phyloP scores from a whole-genome alignment of 768 basidiomycete species.

The Multifurca ochricompacta region DNA sequence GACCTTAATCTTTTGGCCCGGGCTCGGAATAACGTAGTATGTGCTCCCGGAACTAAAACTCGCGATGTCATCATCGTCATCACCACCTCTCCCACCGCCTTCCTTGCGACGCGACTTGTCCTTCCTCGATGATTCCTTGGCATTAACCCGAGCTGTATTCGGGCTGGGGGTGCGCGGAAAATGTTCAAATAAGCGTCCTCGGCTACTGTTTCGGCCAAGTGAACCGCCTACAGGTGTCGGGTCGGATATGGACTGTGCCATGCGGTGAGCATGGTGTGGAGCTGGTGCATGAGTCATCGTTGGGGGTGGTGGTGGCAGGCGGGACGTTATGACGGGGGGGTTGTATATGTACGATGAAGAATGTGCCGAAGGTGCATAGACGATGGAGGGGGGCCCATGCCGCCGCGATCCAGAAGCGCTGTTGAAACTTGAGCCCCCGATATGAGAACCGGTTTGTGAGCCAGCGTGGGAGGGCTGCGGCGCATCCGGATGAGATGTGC shows the following conservation, averaged over 20 bases:
- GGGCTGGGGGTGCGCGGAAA: constrained; percentile 20
- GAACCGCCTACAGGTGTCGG: constrained; percentile 16
- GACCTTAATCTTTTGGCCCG: constrained; percentile 68
- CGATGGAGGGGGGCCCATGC: constrained; percentile 12
- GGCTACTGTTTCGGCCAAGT: constrained; percentile 3
- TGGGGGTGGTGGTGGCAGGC: background rate
- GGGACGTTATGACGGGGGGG: constrained; percentile 14
- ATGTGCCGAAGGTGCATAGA: constrained; percentile 16
- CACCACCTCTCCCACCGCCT: background rate
- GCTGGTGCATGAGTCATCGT: background rate
- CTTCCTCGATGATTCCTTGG: constrained; percentile 1
- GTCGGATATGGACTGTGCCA: constrained; percentile 19
- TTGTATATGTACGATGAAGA: constrained; percentile 18
- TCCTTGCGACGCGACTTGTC: constrained; percentile 2
- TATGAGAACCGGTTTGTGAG: constrained; percentile 1
- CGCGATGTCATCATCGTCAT: constrained; percentile 28
- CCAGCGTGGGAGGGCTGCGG: background rate
- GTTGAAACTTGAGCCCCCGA: background rate
- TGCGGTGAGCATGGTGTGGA: background rate
- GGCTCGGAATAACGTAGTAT: constrained; percentile 64
- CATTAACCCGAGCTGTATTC: background rate
- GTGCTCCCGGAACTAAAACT: constrained; percentile 60
- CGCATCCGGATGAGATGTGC: constrained; percentile 1
- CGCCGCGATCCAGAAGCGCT: constrained; percentile 1
- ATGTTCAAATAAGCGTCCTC: constrained; percentile 15